Evolutionary conservation across 2,329 filamentous ascomycete species (phyloP), one percentile per base, ranked within the genome.

Genomic region (Scedosporium boydii): DNA sequence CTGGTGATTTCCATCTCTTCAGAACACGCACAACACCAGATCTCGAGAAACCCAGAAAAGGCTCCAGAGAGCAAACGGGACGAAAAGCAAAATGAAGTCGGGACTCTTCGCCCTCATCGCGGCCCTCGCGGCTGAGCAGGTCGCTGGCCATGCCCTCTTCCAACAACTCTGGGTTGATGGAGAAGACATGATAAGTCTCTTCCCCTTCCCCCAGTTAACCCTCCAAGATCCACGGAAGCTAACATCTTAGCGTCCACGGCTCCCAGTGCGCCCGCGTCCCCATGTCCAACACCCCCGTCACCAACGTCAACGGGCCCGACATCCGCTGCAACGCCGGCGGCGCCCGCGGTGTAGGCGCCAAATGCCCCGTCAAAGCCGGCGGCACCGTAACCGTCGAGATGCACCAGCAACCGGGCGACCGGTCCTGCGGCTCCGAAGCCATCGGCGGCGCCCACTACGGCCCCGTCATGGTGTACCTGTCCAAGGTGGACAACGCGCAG

Each of bases 381-480:
- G 72, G 73, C 4, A 79, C 73, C 0, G 76, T 84, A 14, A 83
- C 81, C 0, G 75, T 84, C 6, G 82, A 85, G 71, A 85, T 85
- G 80, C 82, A 85, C 72, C 77, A 77, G 71, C 78, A 82, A 74
- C 72, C 72, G 18, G 73, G 73, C 58, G 78, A 82, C 67, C 76
- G 80, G 53, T 71, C 66, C 34, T 83, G 80, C 67, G 65, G 66
- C 21, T 75, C 72, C 56, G 76, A 81, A 65, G 81, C 80, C 23
- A 81, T 84, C 60, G 82, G 81, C 34, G 81, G 81, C 41, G 76
- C 76, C 48, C 81, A 84, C 70, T 82, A 78, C 66, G 80, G 81
- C 9, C 81, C 81, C 1, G 79, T 83, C 41, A 76, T 81, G 58
- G 74, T 81, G 1, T 83, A 83, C 69, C 73, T 82, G 62, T 76